Percentiles rank a stretch among this genome's conserved stretches.
phyloP scores from a whole-genome alignment of 257 asterid genomes.

The Petunia secreta region DNA sequence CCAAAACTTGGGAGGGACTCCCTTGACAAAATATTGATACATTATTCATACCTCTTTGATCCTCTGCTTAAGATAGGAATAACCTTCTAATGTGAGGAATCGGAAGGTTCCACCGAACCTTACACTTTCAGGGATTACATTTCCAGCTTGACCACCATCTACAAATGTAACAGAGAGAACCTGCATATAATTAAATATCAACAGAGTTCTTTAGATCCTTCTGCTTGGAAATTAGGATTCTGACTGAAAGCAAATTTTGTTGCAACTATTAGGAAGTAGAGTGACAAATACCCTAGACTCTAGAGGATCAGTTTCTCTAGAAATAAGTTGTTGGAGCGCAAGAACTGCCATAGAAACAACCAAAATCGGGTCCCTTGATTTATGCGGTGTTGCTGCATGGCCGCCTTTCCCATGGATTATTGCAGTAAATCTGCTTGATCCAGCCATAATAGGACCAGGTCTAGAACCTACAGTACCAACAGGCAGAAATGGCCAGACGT shows the following conservation, averaged over 20 bases:
- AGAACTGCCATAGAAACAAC: constrained; percentile 70
- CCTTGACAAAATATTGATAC: too few species aligned
- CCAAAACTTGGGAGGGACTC: too few species aligned
- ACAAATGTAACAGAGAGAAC: constrained; percentile 67
- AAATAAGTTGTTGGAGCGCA: constrained; percentile 78
- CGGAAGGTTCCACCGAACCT: constrained; percentile 84
- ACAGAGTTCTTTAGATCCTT: background rate
- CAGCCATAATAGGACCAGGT: constrained; percentile 80
- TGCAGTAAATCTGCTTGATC: constrained; percentile 62
- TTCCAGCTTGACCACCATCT: constrained; percentile 34
- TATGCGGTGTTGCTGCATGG: constrained; percentile 58
- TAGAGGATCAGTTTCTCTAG: constrained; percentile 83
- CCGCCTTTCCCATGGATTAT: constrained; percentile 46
- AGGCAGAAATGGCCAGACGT: constrained; percentile 53
- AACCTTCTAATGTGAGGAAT: constrained; percentile 53
- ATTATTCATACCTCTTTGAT: constrained; percentile 51
- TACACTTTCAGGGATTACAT: constrained; percentile 64
- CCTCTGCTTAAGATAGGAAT: constrained; percentile 25
- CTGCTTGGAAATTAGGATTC: background rate
- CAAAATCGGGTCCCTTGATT: constrained; percentile 60
- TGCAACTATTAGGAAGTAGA: too few species aligned
- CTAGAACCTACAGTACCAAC: constrained; percentile 57
- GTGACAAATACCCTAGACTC: constrained; percentile 56
- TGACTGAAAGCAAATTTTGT: background rate
- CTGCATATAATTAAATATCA: constrained; percentile 30